Base-by-base conservation (phyloP, 108 stramenopile species). In the Nitzschia sp. region DNA sequence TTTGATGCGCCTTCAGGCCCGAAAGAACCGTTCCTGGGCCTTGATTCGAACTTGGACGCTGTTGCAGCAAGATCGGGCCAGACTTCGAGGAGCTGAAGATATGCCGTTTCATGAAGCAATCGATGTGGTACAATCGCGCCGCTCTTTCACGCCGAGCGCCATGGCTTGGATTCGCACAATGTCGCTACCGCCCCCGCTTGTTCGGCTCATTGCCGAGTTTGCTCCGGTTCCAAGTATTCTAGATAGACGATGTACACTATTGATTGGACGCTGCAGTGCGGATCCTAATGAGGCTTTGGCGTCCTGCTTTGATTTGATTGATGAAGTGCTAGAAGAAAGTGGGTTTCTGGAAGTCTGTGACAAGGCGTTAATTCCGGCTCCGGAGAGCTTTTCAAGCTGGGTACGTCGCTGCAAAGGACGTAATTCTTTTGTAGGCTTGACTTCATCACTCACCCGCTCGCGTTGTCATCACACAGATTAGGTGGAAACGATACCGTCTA, bases 291-390 rank as follows among this genome's bases (percentile, higher is more conserved):
- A 75, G 0, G 76, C 82, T 11, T 71, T 87, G 48, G 61, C 23
- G 33, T 55, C 62, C 28, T 64, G 76, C 27, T 49, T 87, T 32
- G 86, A 87, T 72, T 62, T 87, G 2, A 79, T 87, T 53, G 86
- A 87, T 38, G 86, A 87, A 38, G 59, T 82, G 2, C 53, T 87
- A 3, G 86, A 84, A 63, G 86, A 77, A 46, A 75, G 81, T 28
- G 81, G 83, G 9, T 62, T 84, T 21, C 45, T 82, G 46, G 76
- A 77, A 29, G 86, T 83, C 0, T 80, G 70, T 64, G 81, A 77
- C 66, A 13, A 36, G 31, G 81, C 70, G 47, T 46, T 49, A 8
- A 54, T 87, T 19, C 15, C 67, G 3, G 81, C 86, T 25, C 86
- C 72, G 11, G 21, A 29, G 13, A 47, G 46, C 29, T 86, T 79